Conservation (phyloP, 331 rosid species). For the Pyracantha coccinea region DNA sequence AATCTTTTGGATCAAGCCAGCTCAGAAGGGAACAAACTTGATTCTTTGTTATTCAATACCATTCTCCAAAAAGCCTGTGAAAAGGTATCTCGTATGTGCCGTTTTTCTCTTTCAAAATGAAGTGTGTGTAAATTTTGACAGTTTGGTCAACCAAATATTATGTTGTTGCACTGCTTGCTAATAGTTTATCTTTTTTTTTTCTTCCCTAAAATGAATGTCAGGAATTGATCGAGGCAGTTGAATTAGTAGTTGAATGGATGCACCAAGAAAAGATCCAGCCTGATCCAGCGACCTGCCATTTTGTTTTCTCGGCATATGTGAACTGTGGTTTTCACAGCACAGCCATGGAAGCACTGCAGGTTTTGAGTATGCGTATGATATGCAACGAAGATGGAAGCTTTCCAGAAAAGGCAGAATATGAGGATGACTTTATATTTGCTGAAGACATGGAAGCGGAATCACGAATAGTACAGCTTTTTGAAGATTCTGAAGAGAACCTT, state of each 20-base stretch:
- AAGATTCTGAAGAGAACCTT: conserved; percentile 35
- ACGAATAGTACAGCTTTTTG: conserved; percentile 40
- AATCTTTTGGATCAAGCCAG: conserved; percentile 51
- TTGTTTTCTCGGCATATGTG: conserved; percentile 64
- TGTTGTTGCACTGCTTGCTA: not conserved
- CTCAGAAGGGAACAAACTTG: conserved; percentile 45
- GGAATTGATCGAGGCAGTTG: conserved; percentile 71
- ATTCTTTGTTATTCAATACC: conserved; percentile 41
- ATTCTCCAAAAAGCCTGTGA: conserved; percentile 41
- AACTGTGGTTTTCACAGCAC: conserved; percentile 57
- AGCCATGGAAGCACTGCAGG: conserved; percentile 84
- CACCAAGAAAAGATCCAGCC: conserved; percentile 51
- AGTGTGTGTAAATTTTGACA: conserved; percentile 10
- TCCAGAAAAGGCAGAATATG: conserved; percentile 17
- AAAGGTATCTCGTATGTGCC: conserved; percentile 30
- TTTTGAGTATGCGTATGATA: conserved; percentile 57
- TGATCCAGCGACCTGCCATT: conserved; percentile 42
- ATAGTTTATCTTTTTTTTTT: not conserved
- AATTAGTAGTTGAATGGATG: conserved; percentile 66
- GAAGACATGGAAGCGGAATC: conserved; percentile 49
- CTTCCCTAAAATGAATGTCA: conserved; percentile 17
- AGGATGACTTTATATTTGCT: conserved; percentile 41
- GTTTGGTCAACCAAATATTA: not conserved
- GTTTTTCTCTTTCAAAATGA: not conserved
- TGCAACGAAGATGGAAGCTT: conserved; percentile 24